Base-by-base conservation (phyloP, 352 stramenopile genomes). In the Pythium guiyangense region DNA sequence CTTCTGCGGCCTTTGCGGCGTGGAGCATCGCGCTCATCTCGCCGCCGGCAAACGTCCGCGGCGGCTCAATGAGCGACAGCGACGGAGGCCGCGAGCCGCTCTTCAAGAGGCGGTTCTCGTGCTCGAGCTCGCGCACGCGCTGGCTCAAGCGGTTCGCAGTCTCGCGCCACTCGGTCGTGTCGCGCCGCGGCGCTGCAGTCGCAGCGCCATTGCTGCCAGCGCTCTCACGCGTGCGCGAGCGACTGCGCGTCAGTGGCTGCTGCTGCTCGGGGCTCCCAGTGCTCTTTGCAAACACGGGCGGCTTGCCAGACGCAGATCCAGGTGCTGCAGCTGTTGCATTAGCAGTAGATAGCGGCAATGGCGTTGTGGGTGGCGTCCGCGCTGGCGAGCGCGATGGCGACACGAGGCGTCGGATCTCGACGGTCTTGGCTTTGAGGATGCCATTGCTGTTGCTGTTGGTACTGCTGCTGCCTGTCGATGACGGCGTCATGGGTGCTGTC, bases 81-180 rank as follows among this genome's bases (percentile, higher is more conserved):
- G 57, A 63, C 34, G n/a, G 34, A 31, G 49, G 42, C 0, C 56
- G 26, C 6, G 26, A 27, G 20, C 63, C 55, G 27, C 50, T 79
- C 47, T 86, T 84, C 31, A 91, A 55, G 3, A 71, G 55, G 10
- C 68, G 69, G 57, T 91, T 91, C 62, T 91, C 81, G 6, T 62
- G 45, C 58, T 91, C 78, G 5, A 91, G 79, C 54, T 91, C 78
- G 43, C 77, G 59, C 22, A 91, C 81, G 34, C 81, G 69, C 58
- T 71, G 61, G 55, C 64, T 87, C 49, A 91, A 57, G 18, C 75
- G 70, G 42, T 56, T 70, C 18, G 79, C 79, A 6, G 81, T 70
- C 45, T 84, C 66, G 2, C 55, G 69, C 79, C 79, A 90, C 60
- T 90, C 74, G 10, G 51, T 70, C 11, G 59, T 67, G 31, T 56